These are phyloP conservation scores for Petrea volubilis DNA, from an alignment of 257 asterid species.

Conservation along the genomic window DNA sequence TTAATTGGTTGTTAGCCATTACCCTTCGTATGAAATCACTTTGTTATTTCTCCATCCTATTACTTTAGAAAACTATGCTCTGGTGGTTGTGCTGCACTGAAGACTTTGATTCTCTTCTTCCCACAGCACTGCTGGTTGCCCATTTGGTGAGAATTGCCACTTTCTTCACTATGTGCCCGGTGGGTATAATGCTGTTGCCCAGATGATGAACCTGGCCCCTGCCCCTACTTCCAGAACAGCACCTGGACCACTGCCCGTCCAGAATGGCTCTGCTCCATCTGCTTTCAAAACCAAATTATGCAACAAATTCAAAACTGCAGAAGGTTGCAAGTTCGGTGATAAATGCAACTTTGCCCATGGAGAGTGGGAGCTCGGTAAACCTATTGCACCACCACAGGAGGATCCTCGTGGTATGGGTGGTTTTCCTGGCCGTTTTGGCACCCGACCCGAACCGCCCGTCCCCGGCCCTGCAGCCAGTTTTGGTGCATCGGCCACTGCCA, in stretches of 20 bases:
- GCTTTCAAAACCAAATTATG: constrained; percentile 71
- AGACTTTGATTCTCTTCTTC: not conserved
- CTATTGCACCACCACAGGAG: constrained; percentile 47
- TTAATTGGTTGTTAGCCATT: not conserved
- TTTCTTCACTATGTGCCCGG: constrained; percentile 90
- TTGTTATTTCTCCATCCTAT: not conserved
- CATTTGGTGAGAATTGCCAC: constrained; percentile 84
- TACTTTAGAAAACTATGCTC: not conserved
- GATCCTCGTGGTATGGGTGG: constrained; percentile 55
- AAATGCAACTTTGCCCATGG: constrained; percentile 94
- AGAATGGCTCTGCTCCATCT: constrained; percentile 55
- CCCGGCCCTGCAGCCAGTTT: constrained; percentile 65
- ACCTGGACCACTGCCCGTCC: constrained; percentile 39
- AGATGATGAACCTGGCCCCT: constrained; percentile 77
- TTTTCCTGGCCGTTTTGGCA: constrained; percentile 45
- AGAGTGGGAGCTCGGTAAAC: constrained; percentile 85
- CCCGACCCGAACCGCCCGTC: constrained; percentile 45
- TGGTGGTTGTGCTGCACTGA: not conserved
- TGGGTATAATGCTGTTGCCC: constrained; percentile 85
- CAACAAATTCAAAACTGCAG: constrained; percentile 73
- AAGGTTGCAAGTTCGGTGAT: constrained; percentile 91
- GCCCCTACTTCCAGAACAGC: constrained; percentile 47
- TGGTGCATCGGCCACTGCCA: constrained; percentile 79
- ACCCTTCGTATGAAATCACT: not conserved
- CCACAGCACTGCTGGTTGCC: constrained; percentile 68